phyloP scores from a whole-genome alignment of 2,329 filamentous ascomycete genomes.

The Plectosphaerella plurivora region DNA sequence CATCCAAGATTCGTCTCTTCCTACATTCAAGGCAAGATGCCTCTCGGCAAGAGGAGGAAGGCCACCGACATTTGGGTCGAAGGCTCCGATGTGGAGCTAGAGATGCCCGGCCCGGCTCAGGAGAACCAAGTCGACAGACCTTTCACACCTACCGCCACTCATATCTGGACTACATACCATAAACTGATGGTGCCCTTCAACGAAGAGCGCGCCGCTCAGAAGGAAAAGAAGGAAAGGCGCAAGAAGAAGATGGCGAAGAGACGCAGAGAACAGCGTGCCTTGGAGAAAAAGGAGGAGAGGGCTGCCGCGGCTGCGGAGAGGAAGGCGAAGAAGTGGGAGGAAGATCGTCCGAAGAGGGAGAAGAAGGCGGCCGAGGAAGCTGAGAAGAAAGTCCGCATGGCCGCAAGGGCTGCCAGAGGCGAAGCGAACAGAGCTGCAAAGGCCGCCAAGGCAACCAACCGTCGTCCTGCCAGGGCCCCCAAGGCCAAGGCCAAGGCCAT shows the following conservation, averaged over 20 bases:
- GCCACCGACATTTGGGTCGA: too few relatives aligned
- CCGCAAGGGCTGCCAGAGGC: neutral
- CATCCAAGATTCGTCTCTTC: too few relatives aligned
- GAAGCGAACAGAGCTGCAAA: neutral
- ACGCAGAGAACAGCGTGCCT: too few relatives aligned
- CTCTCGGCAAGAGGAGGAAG: too few relatives aligned
- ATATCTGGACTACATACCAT: neutral
- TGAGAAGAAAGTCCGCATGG: neutral
- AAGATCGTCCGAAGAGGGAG: neutral
- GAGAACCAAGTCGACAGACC: neutral
- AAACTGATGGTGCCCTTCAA: neutral
- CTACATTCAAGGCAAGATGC: too few relatives aligned
- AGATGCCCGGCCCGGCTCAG: neutral
- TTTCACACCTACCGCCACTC: neutral
- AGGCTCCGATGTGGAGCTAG: neutral
- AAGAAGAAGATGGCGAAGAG: neutral
- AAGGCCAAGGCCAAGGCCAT: neutral
- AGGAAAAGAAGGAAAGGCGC: neutral
- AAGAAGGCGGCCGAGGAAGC: neutral
- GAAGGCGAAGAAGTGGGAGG: neutral
- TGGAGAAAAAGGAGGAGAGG: neutral
- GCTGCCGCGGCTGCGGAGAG: neutral
- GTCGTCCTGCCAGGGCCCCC: constrained; percentile 1
- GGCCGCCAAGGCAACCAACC: neutral
- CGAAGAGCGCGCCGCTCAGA: neutral